These are phyloP conservation scores for Magnusiomyces paraingens DNA, from an alignment of 1,139 yeast species.

Conservation along the genomic window DNA sequence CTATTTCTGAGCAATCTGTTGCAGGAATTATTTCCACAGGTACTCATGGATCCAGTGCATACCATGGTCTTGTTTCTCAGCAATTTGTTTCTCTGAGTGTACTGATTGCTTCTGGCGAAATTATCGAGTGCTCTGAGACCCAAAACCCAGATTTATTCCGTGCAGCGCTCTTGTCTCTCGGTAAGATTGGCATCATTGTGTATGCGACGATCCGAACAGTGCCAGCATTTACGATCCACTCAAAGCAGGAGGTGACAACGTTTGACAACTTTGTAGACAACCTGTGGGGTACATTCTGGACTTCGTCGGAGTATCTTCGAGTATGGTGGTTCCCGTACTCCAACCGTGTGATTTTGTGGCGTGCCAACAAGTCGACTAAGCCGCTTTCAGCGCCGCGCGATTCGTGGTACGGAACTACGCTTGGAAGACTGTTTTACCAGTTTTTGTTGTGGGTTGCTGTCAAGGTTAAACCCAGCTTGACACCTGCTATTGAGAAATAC, in stretches of 20 bases:
- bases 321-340: conserved; percentile 98
- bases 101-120: conserved; percentile 63
- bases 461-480: conserved; percentile 60
- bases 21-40: conserved; percentile 96
- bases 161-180: conserved; percentile 83
- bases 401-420: conserved; percentile 78
- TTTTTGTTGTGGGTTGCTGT: conserved; percentile 73
- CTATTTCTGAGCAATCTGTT: conserved; percentile 87
- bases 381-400: conserved; percentile 59
- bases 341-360: conserved; percentile 80
- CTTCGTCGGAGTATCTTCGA: conserved; percentile 82
- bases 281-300: conserved; percentile 57
- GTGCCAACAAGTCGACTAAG: conserved; percentile 67
- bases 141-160: conserved; percentile 65
- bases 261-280: conserved; percentile 67
- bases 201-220: conserved; percentile 82
- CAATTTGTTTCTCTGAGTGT: conserved; percentile 70
- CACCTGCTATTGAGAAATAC: conserved; percentile 79
- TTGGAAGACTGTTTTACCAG: conserved; percentile 78
- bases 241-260: conserved; percentile 73
- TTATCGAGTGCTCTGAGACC: conserved; percentile 61
- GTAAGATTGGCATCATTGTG: conserved; percentile 85
- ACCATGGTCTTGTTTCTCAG: conserved; percentile 83
- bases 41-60: conserved; percentile 92
- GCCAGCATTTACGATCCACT: conserved; percentile 75